These are phyloP conservation scores for Cercospora zeae-maydis DNA, from an alignment of 2,329 filamentous ascomycete species.

Conservation along the genomic window DNA sequence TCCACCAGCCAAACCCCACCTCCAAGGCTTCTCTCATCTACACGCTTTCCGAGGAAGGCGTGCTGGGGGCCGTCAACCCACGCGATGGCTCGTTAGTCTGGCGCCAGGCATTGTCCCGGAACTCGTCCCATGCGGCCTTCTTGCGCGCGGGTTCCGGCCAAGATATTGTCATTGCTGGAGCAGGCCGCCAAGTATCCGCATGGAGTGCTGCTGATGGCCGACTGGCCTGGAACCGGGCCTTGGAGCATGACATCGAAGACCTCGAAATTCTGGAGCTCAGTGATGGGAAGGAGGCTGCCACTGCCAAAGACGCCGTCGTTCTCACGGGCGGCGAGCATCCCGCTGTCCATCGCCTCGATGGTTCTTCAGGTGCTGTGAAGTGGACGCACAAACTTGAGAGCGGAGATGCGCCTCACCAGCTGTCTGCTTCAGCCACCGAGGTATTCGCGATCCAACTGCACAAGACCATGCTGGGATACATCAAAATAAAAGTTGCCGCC, in stretches of 20 bases:
- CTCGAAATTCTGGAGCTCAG: constrained; percentile 74
- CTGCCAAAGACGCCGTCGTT: constrained; percentile 65
- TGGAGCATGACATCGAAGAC: constrained; percentile 59
- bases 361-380: constrained; percentile 65
- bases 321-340: constrained; percentile 58
- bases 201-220: constrained; percentile 84
- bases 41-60: constrained; percentile 77
- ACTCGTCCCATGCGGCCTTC: constrained; percentile 38
- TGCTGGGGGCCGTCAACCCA: constrained; percentile 86
- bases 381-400: constrained; percentile 70
- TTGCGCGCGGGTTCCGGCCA: constrained; percentile 75
- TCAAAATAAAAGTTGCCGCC: constrained; percentile 71
- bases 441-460: constrained; percentile 77
- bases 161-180: constrained; percentile 70
- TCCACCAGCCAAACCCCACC: constrained; percentile 77
- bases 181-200: constrained; percentile 65
- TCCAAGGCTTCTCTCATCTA: constrained; percentile 89
- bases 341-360: constrained; percentile 68
- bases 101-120: constrained; percentile 68
- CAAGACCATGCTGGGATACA: constrained; percentile 60
- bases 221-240: constrained; percentile 67
- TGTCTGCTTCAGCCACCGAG: constrained; percentile 63
- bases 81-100: constrained; percentile 79
- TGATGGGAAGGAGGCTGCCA: constrained; percentile 43
- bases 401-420: constrained; percentile 70